These are phyloP conservation scores for Nephelium lappaceum DNA, from an alignment of 345 rosid genomes.

Conservation along the genomic window DNA sequence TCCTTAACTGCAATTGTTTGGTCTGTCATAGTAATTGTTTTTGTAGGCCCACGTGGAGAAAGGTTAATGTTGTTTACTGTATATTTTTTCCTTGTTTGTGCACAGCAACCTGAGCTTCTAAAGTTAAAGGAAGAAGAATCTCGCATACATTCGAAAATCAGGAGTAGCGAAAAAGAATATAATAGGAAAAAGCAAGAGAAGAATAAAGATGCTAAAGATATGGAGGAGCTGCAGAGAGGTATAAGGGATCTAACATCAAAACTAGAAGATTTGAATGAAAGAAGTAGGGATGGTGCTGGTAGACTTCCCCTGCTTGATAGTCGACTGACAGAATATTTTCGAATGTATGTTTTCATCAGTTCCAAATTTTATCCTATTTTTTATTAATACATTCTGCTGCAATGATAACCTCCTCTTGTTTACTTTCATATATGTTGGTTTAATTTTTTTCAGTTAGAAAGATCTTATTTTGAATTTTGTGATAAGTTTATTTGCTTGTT, in stretches of 20 bases:
- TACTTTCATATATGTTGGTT: neutral
- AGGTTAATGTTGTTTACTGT: conserved; percentile 18
- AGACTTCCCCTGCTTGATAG: conserved; percentile 76
- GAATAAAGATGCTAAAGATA: conserved; percentile 66
- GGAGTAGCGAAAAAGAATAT: conserved; percentile 79
- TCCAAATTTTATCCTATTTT: neutral
- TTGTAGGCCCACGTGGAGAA: conserved; percentile 9
- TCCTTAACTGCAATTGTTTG: neutral
- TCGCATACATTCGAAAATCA: conserved; percentile 80
- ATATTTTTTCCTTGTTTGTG: conserved; percentile 9
- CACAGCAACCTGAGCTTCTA: conserved; percentile 92
- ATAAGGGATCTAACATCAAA: conserved; percentile 71
- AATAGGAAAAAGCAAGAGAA: conserved; percentile 73
- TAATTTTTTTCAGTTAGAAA: neutral
- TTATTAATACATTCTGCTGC: neutral
- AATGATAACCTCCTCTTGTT: neutral
- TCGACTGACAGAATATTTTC: conserved; percentile 82
- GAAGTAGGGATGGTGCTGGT: conserved; percentile 77
- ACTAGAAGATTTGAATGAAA: conserved; percentile 68
- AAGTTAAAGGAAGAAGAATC: conserved; percentile 82
- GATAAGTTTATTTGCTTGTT: neutral
- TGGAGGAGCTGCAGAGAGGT: conserved; percentile 66
- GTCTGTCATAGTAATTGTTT: conserved; percentile 10
- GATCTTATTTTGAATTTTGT: neutral
- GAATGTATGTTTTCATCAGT: conserved; percentile 59